Evolutionary conservation across 139 green algal genomes (phyloP).

Genomic region (Trebouxia sp.): DNA sequence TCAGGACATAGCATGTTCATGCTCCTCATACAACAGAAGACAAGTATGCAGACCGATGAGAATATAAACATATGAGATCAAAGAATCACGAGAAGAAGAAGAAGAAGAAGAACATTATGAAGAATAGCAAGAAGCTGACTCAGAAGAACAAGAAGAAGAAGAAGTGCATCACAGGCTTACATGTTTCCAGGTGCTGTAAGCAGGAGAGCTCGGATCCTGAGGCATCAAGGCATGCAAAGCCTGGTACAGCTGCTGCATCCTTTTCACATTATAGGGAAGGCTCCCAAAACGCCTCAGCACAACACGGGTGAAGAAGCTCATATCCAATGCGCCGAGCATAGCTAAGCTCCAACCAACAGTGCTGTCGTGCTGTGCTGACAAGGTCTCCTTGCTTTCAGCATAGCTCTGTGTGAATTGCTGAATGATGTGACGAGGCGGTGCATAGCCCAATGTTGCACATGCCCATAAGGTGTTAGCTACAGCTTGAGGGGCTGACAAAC

Average conservation of each 20-base stretch:
- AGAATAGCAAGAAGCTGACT: no score
- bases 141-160: no score
- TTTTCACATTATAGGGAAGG: no score
- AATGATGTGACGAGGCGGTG: not conserved
- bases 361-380: not conserved
- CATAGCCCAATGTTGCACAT: not conserved
- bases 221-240: not conserved
- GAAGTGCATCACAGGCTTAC: no score
- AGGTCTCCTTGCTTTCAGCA: not conserved
- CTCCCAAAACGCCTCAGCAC: not conserved
- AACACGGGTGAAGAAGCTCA: not conserved
- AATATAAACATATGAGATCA: no score
- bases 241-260: not conserved
- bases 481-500: not conserved
- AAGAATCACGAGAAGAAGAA: no score
- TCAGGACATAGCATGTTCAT: no score
- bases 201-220: not conserved
- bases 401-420: not conserved
- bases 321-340: not conserved
- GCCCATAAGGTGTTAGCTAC: not conserved
- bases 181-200: not conserved
- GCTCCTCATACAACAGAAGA: no score
- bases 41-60: no score
- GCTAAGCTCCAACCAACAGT: not conserved
- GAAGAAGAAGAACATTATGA: no score